phyloP scores from a whole-genome alignment of 805 yeast genomes.

The Huiozyma sinensis region DNA sequence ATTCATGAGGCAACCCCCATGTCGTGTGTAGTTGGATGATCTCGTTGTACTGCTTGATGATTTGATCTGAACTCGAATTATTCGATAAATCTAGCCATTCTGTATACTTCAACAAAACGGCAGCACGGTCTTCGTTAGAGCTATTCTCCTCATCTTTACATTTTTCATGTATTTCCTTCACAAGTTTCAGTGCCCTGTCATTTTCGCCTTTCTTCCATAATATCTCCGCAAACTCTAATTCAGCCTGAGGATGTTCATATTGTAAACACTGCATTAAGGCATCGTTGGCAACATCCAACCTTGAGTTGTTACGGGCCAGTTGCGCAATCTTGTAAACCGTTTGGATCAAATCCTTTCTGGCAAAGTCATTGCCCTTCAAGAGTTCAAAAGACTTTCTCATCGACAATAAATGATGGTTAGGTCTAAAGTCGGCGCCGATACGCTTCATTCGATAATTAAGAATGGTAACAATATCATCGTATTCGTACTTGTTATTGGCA shows the following conservation, averaged over 20 bases:
- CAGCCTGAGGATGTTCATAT: conserved; percentile 34
- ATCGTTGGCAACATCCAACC: conserved; percentile 63
- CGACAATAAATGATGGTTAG: conserved; percentile 49
- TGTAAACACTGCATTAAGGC: conserved; percentile 43
- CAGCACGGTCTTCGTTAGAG: conserved; percentile 23
- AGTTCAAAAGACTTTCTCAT: conserved; percentile 43
- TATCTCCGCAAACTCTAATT: conserved; percentile 68
- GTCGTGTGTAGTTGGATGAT: conserved; percentile 43
- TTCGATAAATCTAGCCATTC: conserved; percentile 84
- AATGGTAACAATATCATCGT: conserved; percentile 7
- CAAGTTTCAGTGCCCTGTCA: conserved; percentile 65
- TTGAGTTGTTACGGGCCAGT: conserved; percentile 54
- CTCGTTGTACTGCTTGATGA: conserved; percentile 55
- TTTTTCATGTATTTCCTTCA: conserved; percentile 29
- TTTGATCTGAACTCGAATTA: conserved; percentile 64
- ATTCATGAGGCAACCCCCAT: conserved; percentile 76
- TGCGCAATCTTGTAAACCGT: conserved; percentile 51
- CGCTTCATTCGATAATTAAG: conserved; percentile 22
- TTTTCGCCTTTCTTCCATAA: conserved; percentile 87
- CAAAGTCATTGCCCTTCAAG: conserved; percentile 13
- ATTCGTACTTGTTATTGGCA: conserved; percentile 8
- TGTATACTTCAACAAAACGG: conserved; percentile 64
- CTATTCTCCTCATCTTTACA: conserved; percentile 8
- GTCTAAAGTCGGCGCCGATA: conserved; percentile 44
- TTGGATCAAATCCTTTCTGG: conserved; percentile 31